phyloP scores from a whole-genome alignment of 768 basidiomycete species.

The Leucocoprinus leucothites region DNA sequence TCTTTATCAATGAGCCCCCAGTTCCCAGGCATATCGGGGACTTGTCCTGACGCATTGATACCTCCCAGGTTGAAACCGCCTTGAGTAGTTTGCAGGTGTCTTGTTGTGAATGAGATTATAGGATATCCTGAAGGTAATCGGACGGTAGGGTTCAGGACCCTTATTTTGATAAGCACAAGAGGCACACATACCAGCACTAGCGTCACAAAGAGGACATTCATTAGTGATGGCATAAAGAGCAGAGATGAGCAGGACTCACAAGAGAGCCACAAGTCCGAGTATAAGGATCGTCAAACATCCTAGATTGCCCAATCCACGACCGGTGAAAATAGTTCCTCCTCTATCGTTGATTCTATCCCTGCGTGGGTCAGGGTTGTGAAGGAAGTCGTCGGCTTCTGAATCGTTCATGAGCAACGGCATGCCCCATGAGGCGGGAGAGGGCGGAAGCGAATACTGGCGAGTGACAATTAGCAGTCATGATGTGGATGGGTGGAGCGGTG shows the following conservation, averaged over 20 bases:
- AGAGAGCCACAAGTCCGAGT: slow-evolving; percentile 38
- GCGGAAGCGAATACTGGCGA: slow-evolving; percentile 28
- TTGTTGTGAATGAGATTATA: slow-evolving; percentile 42
- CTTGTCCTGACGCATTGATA: slow-evolving; percentile 71
- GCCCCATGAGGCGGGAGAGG: slow-evolving; percentile 49
- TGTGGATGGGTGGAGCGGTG: neutral
- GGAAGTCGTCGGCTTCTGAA: slow-evolving; percentile 53
- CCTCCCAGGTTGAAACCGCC: slow-evolving; percentile 76
- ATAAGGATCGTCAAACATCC: slow-evolving; percentile 55
- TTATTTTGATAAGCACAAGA: neutral
- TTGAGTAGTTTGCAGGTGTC: slow-evolving; percentile 36
- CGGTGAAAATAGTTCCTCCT: slow-evolving; percentile 55
- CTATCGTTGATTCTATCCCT: slow-evolving; percentile 48
- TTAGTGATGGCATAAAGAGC: neutral
- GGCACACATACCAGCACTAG: slow-evolving; percentile 33
- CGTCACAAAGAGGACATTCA: neutral
- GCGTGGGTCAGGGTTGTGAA: slow-evolving; percentile 58
- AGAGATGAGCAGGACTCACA: slow-evolving; percentile 36
- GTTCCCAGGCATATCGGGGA: slow-evolving; percentile 55
- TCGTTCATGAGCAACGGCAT: slow-evolving; percentile 33
- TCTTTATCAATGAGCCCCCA: slow-evolving; percentile 72
- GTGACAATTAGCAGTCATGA: neutral
- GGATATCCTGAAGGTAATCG: slow-evolving; percentile 58
- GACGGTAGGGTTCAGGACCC: neutral
- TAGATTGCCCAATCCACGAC: slow-evolving; percentile 58